phyloP scores from a whole-genome alignment of 2,329 filamentous ascomycete species.

The Neofusicoccum parvum region DNA sequence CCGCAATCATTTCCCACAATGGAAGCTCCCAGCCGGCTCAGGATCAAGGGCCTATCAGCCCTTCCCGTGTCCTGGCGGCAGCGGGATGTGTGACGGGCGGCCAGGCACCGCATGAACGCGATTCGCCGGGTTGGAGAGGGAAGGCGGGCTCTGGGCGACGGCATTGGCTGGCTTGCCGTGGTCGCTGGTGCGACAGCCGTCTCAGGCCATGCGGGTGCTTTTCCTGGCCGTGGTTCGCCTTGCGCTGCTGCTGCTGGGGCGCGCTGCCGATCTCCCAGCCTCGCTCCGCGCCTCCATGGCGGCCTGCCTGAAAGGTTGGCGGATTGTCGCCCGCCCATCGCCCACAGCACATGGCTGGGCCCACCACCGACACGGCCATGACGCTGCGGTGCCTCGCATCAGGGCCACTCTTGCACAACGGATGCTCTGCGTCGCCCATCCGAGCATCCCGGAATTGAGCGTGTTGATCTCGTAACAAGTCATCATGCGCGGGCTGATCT shows the following conservation, averaged over 20 bases:
- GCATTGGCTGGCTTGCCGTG: neutral
- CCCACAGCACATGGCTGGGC: slow-evolving; percentile 1
- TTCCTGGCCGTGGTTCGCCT: neutral
- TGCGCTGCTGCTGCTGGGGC: neutral
- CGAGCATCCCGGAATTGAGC: slow-evolving; percentile 1
- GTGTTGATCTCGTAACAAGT: slow-evolving; percentile 5
- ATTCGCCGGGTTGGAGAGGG: neutral
- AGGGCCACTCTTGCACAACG: neutral
- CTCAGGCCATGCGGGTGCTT: neutral
- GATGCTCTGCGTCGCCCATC: neutral
- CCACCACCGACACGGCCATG: neutral
- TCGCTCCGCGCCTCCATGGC: neutral
- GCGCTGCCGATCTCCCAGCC: slow-evolving; percentile 3
- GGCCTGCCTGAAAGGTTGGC: neutral
- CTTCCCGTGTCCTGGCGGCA: neutral
- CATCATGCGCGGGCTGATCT: neutral
- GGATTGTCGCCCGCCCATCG: neutral
- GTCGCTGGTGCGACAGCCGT: slow-evolving; percentile 9
- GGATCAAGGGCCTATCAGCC: neutral
- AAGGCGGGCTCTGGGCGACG: neutral
- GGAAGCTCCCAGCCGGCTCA: slow-evolving; percentile 5
- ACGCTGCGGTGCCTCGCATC: neutral
- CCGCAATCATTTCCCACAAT: slow-evolving; percentile 5
- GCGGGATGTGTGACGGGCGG: neutral
- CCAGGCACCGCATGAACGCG: neutral